Percentiles rank a stretch among this genome's conserved stretches.
phyloP scores from a whole-genome alignment of 2,329 filamentous ascomycete genomes.

The Nemania abortiva region DNA sequence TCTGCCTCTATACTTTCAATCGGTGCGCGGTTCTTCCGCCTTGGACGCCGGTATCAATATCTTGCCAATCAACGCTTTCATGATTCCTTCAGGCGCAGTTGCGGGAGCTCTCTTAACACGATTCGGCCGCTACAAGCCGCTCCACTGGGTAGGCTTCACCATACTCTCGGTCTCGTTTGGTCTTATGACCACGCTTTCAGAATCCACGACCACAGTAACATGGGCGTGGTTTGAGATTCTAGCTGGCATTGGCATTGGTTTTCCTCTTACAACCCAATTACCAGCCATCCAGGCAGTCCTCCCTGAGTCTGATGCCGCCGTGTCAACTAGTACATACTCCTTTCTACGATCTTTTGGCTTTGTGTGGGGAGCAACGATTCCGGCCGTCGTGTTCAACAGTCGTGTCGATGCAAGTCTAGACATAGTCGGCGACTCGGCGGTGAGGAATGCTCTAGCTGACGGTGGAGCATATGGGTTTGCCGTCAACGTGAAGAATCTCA shows the following conservation, averaged over 20 bases:
- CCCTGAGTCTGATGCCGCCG: conserved; percentile 45
- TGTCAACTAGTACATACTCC: conserved; percentile 50
- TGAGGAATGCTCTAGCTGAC: too few species aligned
- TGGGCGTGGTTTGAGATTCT: conserved; percentile 8
- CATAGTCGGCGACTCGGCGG: too few species aligned
- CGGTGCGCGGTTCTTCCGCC: background rate
- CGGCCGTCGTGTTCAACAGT: conserved; percentile 50
- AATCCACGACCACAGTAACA: background rate
- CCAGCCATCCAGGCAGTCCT: conserved; percentile 53
- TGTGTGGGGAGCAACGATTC: conserved; percentile 55
- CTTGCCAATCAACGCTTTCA: background rate
- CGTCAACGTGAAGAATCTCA: conserved; percentile 8
- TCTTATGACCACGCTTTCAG: background rate
- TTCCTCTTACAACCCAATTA: conserved; percentile 34
- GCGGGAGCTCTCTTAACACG: background rate
- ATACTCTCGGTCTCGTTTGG: conserved; percentile 43
- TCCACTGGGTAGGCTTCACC: too few species aligned
- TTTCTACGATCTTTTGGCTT: conserved; percentile 57
- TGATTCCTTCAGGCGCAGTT: background rate
- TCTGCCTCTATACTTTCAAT: conserved; percentile 57
- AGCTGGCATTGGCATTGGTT: conserved; percentile 46
- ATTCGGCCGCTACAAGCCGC: too few species aligned
- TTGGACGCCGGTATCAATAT: background rate
- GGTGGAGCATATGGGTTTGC: too few species aligned
- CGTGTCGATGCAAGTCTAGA: too few species aligned